Conservation (phyloP, 345 rosid genomes). For the Kernera saxatilis region DNA sequence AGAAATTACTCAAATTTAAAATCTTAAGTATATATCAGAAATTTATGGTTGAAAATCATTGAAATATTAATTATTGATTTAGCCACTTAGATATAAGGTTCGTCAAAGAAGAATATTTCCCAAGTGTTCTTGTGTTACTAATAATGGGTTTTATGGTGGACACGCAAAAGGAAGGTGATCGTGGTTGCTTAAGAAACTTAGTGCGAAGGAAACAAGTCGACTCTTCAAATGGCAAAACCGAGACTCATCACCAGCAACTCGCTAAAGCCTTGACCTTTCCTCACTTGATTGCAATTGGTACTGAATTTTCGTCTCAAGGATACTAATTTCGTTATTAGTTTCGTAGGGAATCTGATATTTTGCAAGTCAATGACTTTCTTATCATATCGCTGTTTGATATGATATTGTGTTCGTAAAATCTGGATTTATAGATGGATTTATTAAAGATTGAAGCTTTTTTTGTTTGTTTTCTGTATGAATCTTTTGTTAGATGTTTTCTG, state of each 20-base stretch:
- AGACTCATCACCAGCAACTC: constrained; percentile 41
- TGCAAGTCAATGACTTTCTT: not conserved
- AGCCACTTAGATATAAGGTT: not conserved
- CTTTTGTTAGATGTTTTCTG: not conserved
- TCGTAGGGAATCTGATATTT: not conserved
- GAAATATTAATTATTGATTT: not conserved
- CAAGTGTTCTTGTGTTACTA: not conserved
- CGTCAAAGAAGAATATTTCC: not conserved
- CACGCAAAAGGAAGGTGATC: constrained; percentile 31
- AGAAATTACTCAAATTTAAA: no score
- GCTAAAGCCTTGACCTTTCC: constrained; percentile 65
- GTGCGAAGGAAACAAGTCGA: constrained; percentile 76
- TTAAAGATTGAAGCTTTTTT: not conserved
- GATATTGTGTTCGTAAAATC: not conserved
- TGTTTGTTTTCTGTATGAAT: not conserved
- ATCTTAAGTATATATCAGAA: not conserved
- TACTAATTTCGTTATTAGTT: not conserved
- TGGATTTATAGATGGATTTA: not conserved
- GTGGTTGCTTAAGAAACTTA: constrained; percentile 37
- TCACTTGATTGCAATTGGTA: constrained; percentile 84
- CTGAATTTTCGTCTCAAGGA: not conserved
- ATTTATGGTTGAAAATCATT: not conserved
- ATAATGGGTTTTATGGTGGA: constrained; percentile 45
- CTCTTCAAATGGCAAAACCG: constrained; percentile 39
- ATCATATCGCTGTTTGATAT: no score